Evolutionary conservation across 23 red algal genomes (phyloP).

Genomic region (Gracilaria caudata): DNA sequence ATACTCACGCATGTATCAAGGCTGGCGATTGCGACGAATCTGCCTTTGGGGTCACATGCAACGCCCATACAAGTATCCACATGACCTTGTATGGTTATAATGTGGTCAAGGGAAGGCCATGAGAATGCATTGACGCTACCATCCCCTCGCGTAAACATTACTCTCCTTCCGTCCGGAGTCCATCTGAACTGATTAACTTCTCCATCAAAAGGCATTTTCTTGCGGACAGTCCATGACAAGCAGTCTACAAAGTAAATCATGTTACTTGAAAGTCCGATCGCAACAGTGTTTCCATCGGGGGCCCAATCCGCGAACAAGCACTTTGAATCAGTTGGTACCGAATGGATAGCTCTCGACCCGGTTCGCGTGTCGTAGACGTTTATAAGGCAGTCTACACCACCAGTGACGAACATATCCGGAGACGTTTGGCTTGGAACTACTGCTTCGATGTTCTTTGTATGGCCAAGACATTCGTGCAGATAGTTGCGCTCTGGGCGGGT

Average conservation of each 20-base stretch:
- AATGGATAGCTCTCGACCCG: constrained; percentile 15
- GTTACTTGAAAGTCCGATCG: constrained; percentile 31
- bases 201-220: constrained; percentile 46
- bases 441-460: constrained; percentile 47
- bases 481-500: constrained; percentile 40
- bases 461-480: constrained; percentile 46
- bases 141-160: constrained; percentile 49
- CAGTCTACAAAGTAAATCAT: constrained; percentile 54
- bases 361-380: constrained; percentile 46
- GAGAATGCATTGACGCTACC: constrained; percentile 45
- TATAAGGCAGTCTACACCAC: constrained; percentile 37
- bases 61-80: constrained; percentile 36
- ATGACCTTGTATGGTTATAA: constrained; percentile 52
- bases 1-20: constrained; percentile 60
- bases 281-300: constrained; percentile 58
- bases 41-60: constrained; percentile 61
- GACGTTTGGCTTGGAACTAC: constrained; percentile 42
- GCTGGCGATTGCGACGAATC: constrained; percentile 51
- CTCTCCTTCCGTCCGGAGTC: constrained; percentile 32
- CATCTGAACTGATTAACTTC: constrained; percentile 65
- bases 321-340: constrained; percentile 34
- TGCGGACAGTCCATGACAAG: constrained; percentile 39
- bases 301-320: constrained; percentile 60
- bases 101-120: constrained; percentile 54
- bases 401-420: constrained; percentile 67